Evolutionary conservation across 148 eudicot genomes (phyloP).

Genomic region (Camellia japonica): DNA sequence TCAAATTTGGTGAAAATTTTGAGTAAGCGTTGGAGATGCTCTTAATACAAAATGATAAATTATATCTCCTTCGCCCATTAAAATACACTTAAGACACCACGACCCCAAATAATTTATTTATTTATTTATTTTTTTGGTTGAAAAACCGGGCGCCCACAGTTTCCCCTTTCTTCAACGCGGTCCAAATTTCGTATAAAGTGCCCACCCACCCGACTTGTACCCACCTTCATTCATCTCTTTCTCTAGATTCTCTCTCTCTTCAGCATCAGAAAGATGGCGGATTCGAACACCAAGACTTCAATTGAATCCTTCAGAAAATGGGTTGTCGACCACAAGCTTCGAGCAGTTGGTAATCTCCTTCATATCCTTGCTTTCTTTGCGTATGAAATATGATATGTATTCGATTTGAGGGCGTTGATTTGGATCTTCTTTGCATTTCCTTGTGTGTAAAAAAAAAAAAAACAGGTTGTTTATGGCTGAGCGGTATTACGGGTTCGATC

Average conservation of each 20-base stretch:
- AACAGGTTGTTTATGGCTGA: conserved; percentile 65
- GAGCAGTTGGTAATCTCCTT: conserved; percentile 48
- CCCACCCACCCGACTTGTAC: background rate
- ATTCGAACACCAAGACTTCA: conserved; percentile 36
- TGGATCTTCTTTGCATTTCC: background rate
- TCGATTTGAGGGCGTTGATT: background rate
- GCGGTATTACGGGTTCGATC: conserved; percentile 66
- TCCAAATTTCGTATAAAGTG: background rate
- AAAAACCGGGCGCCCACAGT: background rate
- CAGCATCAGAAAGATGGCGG: conserved; percentile 30
- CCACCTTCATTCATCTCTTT: background rate
- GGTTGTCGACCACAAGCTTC: conserved; percentile 64
- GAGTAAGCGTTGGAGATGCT: too few relatives aligned
- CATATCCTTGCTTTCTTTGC: background rate
- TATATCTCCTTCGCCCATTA: too few relatives aligned
- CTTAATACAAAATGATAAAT: too few relatives aligned
- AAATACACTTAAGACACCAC: too few relatives aligned
- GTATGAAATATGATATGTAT: background rate
- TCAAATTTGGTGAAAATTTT: too few relatives aligned
- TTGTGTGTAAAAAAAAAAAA: background rate
- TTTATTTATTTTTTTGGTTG: too few relatives aligned
- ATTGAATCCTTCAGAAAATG: conserved; percentile 45
- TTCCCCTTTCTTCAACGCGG: background rate
- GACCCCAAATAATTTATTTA: too few relatives aligned
- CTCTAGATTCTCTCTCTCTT: background rate